Evolutionary conservation across 495 filamentous ascomycete genomes (phyloP).

Genomic region (Cetradonia linearis): DNA sequence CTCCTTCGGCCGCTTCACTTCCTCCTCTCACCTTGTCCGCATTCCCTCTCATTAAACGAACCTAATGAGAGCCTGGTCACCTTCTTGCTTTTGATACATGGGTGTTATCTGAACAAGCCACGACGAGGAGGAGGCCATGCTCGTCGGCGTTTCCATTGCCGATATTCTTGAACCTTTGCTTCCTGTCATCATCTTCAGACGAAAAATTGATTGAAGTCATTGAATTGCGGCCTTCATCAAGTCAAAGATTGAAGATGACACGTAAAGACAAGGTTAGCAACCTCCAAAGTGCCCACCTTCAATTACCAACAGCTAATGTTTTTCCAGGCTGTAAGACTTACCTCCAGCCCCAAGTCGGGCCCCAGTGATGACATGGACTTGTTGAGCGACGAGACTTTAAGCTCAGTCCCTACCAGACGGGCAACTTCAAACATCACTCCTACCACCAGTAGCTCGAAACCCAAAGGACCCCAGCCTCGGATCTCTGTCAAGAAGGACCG

Average conservation of each 20-base stretch:
- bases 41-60: not conserved
- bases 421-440: not conserved
- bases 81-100: not conserved
- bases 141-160: not conserved
- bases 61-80: not conserved
- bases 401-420: not conserved
- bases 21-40: not conserved
- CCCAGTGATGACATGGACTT: not conserved
- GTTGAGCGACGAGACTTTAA: not conserved
- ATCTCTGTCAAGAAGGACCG: not conserved
- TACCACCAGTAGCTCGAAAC: not conserved
- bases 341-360: not conserved
- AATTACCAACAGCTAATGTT: not conserved
- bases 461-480: not conserved
- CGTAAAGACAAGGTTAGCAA: not conserved
- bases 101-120: not conserved
- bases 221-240: not conserved
- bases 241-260: not conserved
- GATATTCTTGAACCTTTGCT: not conserved
- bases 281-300: too few species aligned
- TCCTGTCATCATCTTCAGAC: not conserved
- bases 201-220: not conserved
- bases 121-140: not conserved
- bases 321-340: not conserved
- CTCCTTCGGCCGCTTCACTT: not conserved